Conservation (phyloP, 495 filamentous ascomycete species). For the Viridothelium virens region DNA sequence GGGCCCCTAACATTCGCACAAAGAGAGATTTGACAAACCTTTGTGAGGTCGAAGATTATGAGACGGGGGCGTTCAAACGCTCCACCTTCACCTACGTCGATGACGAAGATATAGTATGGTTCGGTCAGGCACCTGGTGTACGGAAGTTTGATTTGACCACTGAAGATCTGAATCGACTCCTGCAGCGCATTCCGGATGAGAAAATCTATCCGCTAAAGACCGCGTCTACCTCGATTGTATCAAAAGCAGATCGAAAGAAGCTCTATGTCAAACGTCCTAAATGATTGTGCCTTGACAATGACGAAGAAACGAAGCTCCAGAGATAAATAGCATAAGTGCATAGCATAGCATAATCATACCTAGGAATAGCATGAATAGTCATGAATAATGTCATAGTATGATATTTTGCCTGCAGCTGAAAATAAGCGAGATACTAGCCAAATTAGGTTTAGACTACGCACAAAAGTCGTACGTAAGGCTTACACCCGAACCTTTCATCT, state of each 20-base stretch:
- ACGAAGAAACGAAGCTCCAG: conserved; percentile 13
- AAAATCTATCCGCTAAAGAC: conserved; percentile 13
- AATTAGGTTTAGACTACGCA: too few relatives aligned
- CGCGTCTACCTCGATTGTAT: conserved; percentile 12
- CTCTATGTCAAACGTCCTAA: conserved; percentile 18
- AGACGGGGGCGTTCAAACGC: conserved; percentile 10
- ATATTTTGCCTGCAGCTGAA: too few relatives aligned
- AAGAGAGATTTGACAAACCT: conserved; percentile 11
- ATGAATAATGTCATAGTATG: too few relatives aligned
- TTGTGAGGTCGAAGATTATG: conserved; percentile 12
- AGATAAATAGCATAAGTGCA: too few relatives aligned
- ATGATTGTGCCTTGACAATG: conserved; percentile 15
- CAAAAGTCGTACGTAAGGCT: too few relatives aligned
- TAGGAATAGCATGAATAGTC: too few relatives aligned
- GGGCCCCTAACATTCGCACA: neutral
- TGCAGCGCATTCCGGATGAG: conserved; percentile 14
- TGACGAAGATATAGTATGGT: conserved; percentile 6
- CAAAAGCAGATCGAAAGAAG: conserved; percentile 15
- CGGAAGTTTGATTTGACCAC: conserved; percentile 18
- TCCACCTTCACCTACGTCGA: conserved; percentile 16
- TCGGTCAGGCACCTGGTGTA: conserved; percentile 11
- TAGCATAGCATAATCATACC: too few relatives aligned
- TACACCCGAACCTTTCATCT: too few relatives aligned
- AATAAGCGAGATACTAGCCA: too few relatives aligned
- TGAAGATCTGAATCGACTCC: conserved; percentile 12